Base-by-base conservation (phyloP, 441 rosid species). In the Pelargonium myrrhifolium region DNA sequence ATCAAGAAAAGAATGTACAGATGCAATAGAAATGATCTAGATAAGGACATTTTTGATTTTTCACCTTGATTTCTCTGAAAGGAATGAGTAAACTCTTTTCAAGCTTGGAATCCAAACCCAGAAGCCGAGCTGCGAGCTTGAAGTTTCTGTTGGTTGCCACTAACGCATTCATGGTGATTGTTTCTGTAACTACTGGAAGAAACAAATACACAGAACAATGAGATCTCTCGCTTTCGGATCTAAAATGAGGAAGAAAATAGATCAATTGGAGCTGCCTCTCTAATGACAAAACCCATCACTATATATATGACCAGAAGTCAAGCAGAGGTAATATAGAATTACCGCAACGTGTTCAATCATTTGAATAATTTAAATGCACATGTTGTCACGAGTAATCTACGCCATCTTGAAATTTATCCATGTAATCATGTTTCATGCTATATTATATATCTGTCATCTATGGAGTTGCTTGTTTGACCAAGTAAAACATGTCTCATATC, bases 101-200 rank as follows among this genome's bases (percentile, higher is more conserved):
- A 53, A 93, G 81, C 80, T 89, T 90, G 6, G 99, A 86, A 77
- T 93, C 99, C 75, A 93, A 75, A 0, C 96, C 99, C 56, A 93
- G 87, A 79, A 93, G 81, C 64, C 97, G 80, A 1, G 93, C 85
- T 0, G 97, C 95, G 60, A 83, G 89, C 65, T 90, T 87, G 70
- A 93, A 93, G 74, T 93, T 93, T 42, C 98, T 85, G 83, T 80
- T 91, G 10, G 98, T 89, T 11, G 95, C 98, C 14, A 88, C 95
- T 68, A 93, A 85, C 55, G 97, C 96, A 68, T 91, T 93, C 98
- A 93, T 93, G 74, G 72, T 49, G 56, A 49, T n/a, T n/a, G 17
- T 14, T 17, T 49, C 18, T 35, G 39, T 5, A 35, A 35, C 7
- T 35, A 9, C 39, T 35, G 39, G 39, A 28, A 35, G 9, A 35